Conservation (phyloP, 129 eudicot genomes). For the Ambrosia trifida region DNA sequence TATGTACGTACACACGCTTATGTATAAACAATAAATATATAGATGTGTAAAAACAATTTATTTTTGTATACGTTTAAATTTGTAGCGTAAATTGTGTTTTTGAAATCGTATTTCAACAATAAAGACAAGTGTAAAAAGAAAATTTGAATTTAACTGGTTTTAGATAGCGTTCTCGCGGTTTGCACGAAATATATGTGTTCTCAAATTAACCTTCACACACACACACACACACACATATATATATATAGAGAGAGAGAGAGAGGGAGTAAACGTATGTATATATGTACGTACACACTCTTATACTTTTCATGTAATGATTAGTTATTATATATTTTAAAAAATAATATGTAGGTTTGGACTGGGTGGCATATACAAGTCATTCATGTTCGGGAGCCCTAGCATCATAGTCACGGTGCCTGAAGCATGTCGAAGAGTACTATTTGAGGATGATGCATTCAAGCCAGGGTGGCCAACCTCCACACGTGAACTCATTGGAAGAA, state of each 20-base stretch:
- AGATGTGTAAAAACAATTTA: no score
- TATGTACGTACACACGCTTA: no score
- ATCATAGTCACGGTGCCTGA: slow-evolving; percentile 73
- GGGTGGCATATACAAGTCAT: slow-evolving; percentile 61
- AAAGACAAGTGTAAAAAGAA: no score
- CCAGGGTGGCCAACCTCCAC: slow-evolving; percentile 96
- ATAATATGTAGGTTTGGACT: slow-evolving; percentile 62
- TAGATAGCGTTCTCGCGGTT: no score
- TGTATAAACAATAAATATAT: no score
- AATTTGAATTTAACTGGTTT: no score
- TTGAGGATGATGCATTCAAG: slow-evolving; percentile 77
- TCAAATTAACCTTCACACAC: no score
- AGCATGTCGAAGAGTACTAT: slow-evolving; percentile 56
- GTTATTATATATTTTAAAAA: not conserved
- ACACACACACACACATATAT: no score
- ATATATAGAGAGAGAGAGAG: not conserved
- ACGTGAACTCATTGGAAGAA: slow-evolving; percentile 61
- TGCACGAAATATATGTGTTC: no score
- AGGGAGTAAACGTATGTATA: not conserved
- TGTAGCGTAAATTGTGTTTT: no score
- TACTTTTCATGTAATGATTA: not conserved
- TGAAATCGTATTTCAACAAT: no score
- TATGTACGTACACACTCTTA: not conserved
- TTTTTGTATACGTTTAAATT: no score
- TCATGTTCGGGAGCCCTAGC: slow-evolving; percentile 85